Base-by-base conservation (phyloP, 176 grass and related monocot species). In the Tuctoria greenei region DNA sequence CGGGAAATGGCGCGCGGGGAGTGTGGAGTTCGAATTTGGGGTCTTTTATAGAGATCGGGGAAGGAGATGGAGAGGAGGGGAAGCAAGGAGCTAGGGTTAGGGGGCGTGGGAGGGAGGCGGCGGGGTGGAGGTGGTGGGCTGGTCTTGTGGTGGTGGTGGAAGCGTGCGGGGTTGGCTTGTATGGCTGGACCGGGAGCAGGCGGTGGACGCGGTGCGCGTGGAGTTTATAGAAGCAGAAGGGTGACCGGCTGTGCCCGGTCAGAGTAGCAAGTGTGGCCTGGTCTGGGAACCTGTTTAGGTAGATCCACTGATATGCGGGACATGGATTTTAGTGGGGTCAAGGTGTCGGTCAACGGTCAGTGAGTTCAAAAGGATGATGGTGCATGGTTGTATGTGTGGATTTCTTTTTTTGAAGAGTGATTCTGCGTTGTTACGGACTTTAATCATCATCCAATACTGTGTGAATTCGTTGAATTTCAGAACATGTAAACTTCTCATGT, bases 201-300 rank as follows among this genome's bases (percentile, higher is more conserved):
- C 79, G 38, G 81, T 71, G 12, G 49, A 46, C 17, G 56, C 57
- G 40, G 24, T 15, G 47, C 28, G 13, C 45, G 2, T 7, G 31
- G 18, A 0, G 10, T 66, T 66, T 55, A 59, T 62, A 69, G 0
- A 4, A 0, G 10, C 20, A 12, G 6, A 6, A 23, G 40, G 18
- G 8, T 36, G 1, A 92, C 81, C 62, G 66, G 54, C 24, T 92
- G 69, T 82, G 20, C 64, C 52, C 77, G 54, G 89, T 95, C 50
- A 21, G 21, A 2, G 24, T 0, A 7, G 11, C 6, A 47, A 2
- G 15, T 47, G 45, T 47, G 4, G 13, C 17, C 0, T 47, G 4
- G 13, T 47, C 0, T 47, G 0, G 45, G 45, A 47, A 16, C 2
- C 1, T 47, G 45, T 47, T 47, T 47, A 2, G 14, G 13, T 17